phyloP scores from a whole-genome alignment of 2,329 filamentous ascomycete species.

The Arthrobotrys musiformis region DNA sequence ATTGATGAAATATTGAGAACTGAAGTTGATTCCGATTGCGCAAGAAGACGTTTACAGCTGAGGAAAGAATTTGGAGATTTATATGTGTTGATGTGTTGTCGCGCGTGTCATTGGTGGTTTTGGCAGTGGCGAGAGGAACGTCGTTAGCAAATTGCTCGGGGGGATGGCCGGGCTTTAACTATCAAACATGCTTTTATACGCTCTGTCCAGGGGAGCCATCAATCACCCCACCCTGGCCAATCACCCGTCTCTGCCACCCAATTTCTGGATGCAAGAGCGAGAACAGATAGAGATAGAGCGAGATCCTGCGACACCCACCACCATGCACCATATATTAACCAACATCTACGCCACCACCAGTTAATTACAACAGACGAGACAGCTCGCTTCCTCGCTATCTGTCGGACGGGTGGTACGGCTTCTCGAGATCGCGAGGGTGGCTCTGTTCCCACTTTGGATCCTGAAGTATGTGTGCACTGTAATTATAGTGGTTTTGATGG shows the following conservation, averaged over 20 bases:
- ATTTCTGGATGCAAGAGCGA: not conserved
- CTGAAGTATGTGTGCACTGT: too few relatives aligned
- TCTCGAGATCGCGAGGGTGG: too few relatives aligned
- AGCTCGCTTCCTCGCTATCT: too few relatives aligned
- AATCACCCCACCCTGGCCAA: conserved; percentile 45
- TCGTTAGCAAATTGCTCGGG: conserved; percentile 30
- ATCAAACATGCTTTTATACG: conserved; percentile 54
- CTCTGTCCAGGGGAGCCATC: conserved; percentile 36
- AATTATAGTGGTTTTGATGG: too few relatives aligned
- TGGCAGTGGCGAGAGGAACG: conserved; percentile 27
- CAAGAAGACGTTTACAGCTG: not conserved
- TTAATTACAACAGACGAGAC: too few relatives aligned
- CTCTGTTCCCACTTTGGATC: too few relatives aligned
- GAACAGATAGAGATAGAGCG: too few relatives aligned
- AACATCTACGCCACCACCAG: conserved; percentile 1
- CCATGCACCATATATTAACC: not conserved
- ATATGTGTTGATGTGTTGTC: conserved; percentile 27
- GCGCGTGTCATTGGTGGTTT: conserved; percentile 15
- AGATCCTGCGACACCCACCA: conserved; percentile 14
- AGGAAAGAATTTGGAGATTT: conserved; percentile 16
- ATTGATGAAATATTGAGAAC: not conserved
- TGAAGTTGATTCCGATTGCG: not conserved
- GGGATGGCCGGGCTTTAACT: conserved; percentile 53
- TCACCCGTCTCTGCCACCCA: conserved; percentile 29
- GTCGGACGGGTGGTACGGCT: not conserved